phyloP scores from a whole-genome alignment of 176 grass and related monocot genomes.

The Rhipidocladum racemiflorum region DNA sequence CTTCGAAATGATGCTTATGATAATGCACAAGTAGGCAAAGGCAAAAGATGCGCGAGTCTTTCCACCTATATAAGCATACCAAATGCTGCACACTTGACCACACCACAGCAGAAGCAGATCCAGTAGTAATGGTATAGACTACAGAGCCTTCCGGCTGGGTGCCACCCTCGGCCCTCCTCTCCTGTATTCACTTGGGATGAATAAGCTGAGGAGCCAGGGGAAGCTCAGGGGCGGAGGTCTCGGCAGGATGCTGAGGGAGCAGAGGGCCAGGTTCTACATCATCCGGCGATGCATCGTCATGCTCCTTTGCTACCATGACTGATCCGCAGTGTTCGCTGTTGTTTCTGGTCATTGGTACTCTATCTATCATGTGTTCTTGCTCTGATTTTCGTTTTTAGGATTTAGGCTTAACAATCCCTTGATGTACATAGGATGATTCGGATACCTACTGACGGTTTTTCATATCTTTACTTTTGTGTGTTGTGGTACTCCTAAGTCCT shows the following conservation, averaged over 20 bases:
- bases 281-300: conserved; percentile 58
- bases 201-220: conserved; percentile 34
- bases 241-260: conserved; percentile 54
- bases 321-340: not conserved
- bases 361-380: conserved; percentile 17
- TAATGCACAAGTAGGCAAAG: conserved; percentile 33
- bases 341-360: not conserved
- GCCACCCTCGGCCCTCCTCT: not conserved
- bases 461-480: not conserved
- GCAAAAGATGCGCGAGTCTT: not conserved
- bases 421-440: conserved; percentile 35
- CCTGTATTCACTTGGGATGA: conserved; percentile 14
- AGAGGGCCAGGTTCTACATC: conserved; percentile 58
- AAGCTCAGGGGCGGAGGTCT: conserved; percentile 39
- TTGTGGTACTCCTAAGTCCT: conserved; percentile 35
- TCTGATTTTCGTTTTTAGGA: conserved; percentile 23
- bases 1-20: conserved; percentile 23
- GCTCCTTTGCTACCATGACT: conserved; percentile 68
- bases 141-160: not conserved
- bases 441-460: conserved; percentile 22
- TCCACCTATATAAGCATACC: conserved; percentile 33
- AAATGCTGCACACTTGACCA: conserved; percentile 25
- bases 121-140: not conserved
- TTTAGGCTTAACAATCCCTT: conserved; percentile 33
- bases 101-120: conserved; percentile 28